A percentile compares a stretch with the other conserved stretches of the same genome.
Conservation (phyloP, 73 alveolate genomes). For the Paraurostyla sp. region DNA sequence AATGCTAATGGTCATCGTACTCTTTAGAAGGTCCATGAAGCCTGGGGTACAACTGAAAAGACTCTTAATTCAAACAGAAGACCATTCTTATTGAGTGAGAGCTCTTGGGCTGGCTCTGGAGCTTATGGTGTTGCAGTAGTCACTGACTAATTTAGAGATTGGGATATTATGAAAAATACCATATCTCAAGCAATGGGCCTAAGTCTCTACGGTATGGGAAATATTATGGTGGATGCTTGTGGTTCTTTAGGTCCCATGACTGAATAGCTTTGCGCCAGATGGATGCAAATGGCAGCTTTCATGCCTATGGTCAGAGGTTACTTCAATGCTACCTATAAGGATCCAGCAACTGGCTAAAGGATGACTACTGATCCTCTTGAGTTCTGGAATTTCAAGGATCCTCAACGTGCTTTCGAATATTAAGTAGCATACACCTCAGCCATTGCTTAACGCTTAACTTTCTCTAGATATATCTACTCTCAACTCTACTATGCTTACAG, state of each 20-base stretch:
- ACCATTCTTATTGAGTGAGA: constrained; percentile 18
- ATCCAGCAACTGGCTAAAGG: background rate
- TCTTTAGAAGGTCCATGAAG: background rate
- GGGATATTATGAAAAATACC: constrained; percentile 12
- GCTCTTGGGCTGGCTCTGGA: constrained; percentile 56
- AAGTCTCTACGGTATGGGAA: constrained; percentile 95
- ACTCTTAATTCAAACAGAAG: background rate
- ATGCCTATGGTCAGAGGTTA: constrained; percentile 97
- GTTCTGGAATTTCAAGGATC: background rate
- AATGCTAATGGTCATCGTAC: constrained; percentile 25
- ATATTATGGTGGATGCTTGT: constrained; percentile 96
- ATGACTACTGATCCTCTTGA: constrained; percentile 32
- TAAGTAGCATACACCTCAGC: constrained; percentile 5
- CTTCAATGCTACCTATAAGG: constrained; percentile 55
- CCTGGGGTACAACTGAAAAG: background rate
- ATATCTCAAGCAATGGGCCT: constrained; percentile 47
- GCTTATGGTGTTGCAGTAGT: constrained; percentile 34
- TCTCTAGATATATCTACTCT: constrained; percentile 51
- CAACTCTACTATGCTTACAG: constrained; percentile 41
- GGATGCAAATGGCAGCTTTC: constrained; percentile 96
- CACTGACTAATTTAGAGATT: constrained; percentile 15
- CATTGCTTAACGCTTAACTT: background rate
- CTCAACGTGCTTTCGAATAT: background rate
- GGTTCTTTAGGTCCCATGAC: constrained; percentile 94
- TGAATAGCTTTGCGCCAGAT: constrained; percentile 96